These are phyloP conservation scores for Blepharisma stoltei DNA, from an alignment of 73 alveolate species.

Conservation along the genomic window DNA sequence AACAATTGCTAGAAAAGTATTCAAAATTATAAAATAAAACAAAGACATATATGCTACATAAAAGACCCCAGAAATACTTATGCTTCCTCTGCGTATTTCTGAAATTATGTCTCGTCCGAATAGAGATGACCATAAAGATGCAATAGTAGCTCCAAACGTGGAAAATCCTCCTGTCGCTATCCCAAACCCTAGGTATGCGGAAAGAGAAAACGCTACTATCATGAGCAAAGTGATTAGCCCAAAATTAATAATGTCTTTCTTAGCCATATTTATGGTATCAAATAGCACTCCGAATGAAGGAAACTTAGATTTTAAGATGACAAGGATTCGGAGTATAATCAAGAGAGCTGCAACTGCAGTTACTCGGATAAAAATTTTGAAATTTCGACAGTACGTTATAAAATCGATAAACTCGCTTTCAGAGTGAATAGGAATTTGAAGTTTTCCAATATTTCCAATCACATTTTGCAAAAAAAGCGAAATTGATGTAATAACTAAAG, in stretches of 20 bases:
- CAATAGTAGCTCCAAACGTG: slow-evolving; percentile 29
- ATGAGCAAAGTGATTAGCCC: slow-evolving; percentile 35
- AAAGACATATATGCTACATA: slow-evolving; percentile 33
- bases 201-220: slow-evolving; percentile 21
- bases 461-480: neutral
- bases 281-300: slow-evolving; percentile 75
- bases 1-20: slow-evolving; percentile 59
- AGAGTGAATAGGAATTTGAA: slow-evolving; percentile 35
- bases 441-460: slow-evolving; percentile 5
- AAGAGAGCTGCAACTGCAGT: slow-evolving; percentile 44
- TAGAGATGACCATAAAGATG: slow-evolving; percentile 38
- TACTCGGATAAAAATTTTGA: slow-evolving; percentile 28
- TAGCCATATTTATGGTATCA: slow-evolving; percentile 62
- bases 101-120: slow-evolving; percentile 9
- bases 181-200: slow-evolving; percentile 48
- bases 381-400: slow-evolving; percentile 1
- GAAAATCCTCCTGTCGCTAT: slow-evolving; percentile 18
- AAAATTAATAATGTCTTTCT: slow-evolving; percentile 43
- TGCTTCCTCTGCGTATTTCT: slow-evolving; percentile 19
- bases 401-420: slow-evolving; percentile 36
- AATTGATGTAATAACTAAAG: slow-evolving; percentile 30
- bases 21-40: slow-evolving; percentile 35
- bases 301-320: slow-evolving; percentile 56
- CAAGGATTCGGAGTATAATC: slow-evolving; percentile 45
- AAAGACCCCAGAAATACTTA: slow-evolving; percentile 34